Conservation (phyloP, 1,284 basidiomycete species). For the Leucoagaricus sp. region DNA sequence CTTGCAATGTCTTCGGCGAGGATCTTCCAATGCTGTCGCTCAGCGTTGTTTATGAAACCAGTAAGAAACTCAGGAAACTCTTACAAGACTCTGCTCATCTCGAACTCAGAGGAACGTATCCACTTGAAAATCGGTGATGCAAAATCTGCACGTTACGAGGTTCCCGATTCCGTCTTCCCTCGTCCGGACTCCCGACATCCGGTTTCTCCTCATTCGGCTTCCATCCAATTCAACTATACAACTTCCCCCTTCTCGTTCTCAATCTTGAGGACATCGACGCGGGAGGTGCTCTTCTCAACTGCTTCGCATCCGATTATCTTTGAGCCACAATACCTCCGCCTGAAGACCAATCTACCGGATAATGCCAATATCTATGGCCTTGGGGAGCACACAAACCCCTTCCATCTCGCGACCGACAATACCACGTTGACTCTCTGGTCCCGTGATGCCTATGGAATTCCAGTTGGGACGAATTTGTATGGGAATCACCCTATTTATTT, state of each 20-base stretch:
- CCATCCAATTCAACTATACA: constrained; percentile 69
- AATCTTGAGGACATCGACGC: constrained; percentile 55
- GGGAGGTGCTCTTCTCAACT: constrained; percentile 73
- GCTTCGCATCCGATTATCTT: constrained; percentile 64
- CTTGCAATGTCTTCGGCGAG: constrained; percentile 27
- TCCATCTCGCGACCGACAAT: constrained; percentile 62
- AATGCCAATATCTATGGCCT: constrained; percentile 78
- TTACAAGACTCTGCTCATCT: background rate
- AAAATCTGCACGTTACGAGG: constrained; percentile 59
- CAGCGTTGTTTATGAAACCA: constrained; percentile 26
- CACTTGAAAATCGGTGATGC: constrained; percentile 76
- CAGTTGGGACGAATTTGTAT: constrained; percentile 59
- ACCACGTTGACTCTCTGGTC: constrained; percentile 70
- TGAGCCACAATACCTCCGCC: constrained; percentile 77
- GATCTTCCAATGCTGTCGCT: constrained; percentile 24
- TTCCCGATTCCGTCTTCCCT: constrained; percentile 66
- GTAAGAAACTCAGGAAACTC: constrained; percentile 14
- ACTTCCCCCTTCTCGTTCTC: constrained; percentile 72
- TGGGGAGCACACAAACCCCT: constrained; percentile 72
- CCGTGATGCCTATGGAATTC: constrained; percentile 62
- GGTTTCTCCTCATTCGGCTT: constrained; percentile 33
- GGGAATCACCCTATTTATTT: constrained; percentile 73
- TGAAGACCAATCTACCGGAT: constrained; percentile 56
- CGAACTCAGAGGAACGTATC: constrained; percentile 65
- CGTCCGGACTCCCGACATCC: constrained; percentile 43